A percentile compares a stretch with the other conserved stretches of the same genome.
These are phyloP conservation scores for Fusarium piperis DNA, from an alignment of 2,329 filamentous ascomycete species.

Conservation along the genomic window DNA sequence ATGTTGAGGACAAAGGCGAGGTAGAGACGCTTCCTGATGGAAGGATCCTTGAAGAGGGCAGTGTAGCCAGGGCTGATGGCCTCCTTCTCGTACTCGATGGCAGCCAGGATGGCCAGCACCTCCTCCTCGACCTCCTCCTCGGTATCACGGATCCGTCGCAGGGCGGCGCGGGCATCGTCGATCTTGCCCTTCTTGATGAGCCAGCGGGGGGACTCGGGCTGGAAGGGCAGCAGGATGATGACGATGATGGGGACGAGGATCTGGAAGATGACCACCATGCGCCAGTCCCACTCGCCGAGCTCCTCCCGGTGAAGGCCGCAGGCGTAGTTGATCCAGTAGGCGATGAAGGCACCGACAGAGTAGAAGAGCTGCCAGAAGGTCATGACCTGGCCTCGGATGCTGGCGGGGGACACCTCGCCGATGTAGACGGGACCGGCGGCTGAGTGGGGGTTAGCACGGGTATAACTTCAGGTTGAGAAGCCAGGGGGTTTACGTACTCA, in stretches of 20 bases:
- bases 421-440: constrained; percentile 77
- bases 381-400: constrained; percentile 74
- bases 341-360: constrained; percentile 66
- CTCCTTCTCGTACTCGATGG: constrained; percentile 77
- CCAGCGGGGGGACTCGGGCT: constrained; percentile 76
- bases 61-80: constrained; percentile 70
- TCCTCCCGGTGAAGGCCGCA: constrained; percentile 62
- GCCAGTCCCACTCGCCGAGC: constrained; percentile 79
- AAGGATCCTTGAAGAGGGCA: constrained; percentile 76
- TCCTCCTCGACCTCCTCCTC: constrained; percentile 75
- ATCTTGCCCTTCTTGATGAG: constrained; percentile 69
- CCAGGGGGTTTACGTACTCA: constrained; percentile 50
- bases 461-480: not conserved
- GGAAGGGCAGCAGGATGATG: constrained; percentile 68
- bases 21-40: constrained; percentile 71
- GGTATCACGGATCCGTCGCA: constrained; percentile 69
- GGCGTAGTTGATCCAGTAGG: constrained; percentile 68
- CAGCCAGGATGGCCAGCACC: constrained; percentile 70
- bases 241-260: constrained; percentile 73
- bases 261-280: constrained; percentile 78
- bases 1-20: constrained; percentile 75
- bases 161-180: constrained; percentile 66
- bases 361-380: constrained; percentile 75
- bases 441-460: constrained; percentile 37
- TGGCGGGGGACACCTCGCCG: constrained; percentile 70